Evolutionary conservation across 202 grass and related monocot species (phyloP).

Genomic region (Musa balbisiana): DNA sequence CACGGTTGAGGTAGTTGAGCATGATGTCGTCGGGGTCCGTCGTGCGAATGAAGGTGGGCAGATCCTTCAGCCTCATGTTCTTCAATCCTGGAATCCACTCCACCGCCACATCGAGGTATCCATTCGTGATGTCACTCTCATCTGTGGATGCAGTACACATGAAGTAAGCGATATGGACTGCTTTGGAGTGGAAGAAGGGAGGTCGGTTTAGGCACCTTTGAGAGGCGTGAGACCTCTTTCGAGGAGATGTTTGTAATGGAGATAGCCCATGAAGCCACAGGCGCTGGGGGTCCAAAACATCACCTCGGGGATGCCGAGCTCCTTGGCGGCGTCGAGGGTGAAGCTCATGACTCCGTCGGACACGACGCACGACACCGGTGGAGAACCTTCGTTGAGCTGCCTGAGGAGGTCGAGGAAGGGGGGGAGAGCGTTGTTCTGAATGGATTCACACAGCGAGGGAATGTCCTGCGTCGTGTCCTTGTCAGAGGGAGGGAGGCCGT

Average conservation of each 20-base stretch:
- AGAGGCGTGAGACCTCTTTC: background rate
- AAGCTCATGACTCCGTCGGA: constrained; percentile 7
- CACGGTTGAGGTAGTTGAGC: background rate
- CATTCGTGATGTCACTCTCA: constrained; percentile 1
- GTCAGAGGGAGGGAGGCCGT: constrained; percentile 10
- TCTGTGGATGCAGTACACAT: background rate
- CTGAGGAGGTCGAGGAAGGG: constrained; percentile 2
- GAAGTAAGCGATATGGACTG: background rate
- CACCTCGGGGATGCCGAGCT: background rate
- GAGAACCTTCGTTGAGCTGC: background rate
- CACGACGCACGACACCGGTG: background rate
- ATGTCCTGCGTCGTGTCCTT: constrained; percentile 4
- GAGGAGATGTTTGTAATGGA: background rate
- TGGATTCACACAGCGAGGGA: background rate
- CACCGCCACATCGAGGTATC: background rate
- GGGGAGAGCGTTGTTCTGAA: background rate
- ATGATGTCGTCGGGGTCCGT: background rate
- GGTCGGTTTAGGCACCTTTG: background rate
- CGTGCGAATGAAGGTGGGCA: constrained; percentile 6
- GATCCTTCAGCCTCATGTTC: background rate
- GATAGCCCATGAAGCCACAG: background rate
- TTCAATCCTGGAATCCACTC: constrained; percentile 4
- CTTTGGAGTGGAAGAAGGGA: no score
- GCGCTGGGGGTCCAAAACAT: constrained; percentile 2
- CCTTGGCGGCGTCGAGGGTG: constrained; percentile 1